phyloP scores from a whole-genome alignment of 768 basidiomycete genomes.

The Candolleomyces aberdarensis region DNA sequence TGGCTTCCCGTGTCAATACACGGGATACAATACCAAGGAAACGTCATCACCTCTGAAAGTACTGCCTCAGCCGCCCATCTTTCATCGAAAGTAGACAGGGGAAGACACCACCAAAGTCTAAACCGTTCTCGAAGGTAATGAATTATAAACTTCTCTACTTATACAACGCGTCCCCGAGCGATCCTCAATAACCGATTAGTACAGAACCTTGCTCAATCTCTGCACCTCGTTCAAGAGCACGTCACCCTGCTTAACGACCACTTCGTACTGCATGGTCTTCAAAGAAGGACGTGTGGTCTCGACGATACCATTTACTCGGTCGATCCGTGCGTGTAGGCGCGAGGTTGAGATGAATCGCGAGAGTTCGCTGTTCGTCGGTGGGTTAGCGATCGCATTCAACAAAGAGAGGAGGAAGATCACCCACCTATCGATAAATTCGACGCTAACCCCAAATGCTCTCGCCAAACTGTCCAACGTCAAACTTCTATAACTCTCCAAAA shows the following conservation, averaged over 20 bases:
- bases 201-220: slow-evolving; percentile 85
- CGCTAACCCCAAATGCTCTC: slow-evolving; percentile 84
- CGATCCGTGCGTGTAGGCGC: slow-evolving; percentile 83
- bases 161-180: too few relatives aligned
- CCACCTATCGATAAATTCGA: slow-evolving; percentile 83
- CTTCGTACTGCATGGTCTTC: slow-evolving; percentile 87
- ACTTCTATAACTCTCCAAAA: slow-evolving; percentile 88
- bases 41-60: too few relatives aligned
- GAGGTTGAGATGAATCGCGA: slow-evolving; percentile 89
- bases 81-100: too few relatives aligned
- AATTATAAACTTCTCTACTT: too few relatives aligned
- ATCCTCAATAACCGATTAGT: slow-evolving; percentile 24
- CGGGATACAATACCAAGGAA: too few relatives aligned
- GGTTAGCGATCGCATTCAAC: not conserved
- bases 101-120: too few relatives aligned
- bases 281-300: slow-evolving; percentile 73
- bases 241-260: slow-evolving; percentile 92
- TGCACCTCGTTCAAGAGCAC: slow-evolving; percentile 84
- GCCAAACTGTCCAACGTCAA: slow-evolving; percentile 86
- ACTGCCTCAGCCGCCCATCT: too few relatives aligned
- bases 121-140: too few relatives aligned
- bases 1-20: too few relatives aligned
- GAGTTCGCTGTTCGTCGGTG: slow-evolving; percentile 58
- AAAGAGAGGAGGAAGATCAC: slow-evolving; percentile 24
- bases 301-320: slow-evolving; percentile 92